These are phyloP conservation scores for Cordyceps militaris DNA, from an alignment of 2,329 filamentous ascomycete genomes.

Conservation along the genomic window DNA sequence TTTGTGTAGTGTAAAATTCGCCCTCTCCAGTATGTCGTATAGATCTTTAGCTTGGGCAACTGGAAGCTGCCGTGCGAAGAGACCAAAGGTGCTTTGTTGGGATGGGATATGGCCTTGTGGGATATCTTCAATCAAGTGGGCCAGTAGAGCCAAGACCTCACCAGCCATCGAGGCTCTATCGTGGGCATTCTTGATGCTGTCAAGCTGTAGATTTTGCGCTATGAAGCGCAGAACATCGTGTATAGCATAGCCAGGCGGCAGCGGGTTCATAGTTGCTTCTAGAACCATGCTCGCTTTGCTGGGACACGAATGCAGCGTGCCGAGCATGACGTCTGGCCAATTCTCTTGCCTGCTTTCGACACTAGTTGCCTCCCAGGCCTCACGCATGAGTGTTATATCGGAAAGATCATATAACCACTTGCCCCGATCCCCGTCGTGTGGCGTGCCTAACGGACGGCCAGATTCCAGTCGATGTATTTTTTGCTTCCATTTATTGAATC, in stretches of 20 bases:
- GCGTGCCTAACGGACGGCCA: too few relatives aligned
- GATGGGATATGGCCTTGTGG: slow-evolving; percentile 28
- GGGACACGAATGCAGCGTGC: slow-evolving; percentile 27
- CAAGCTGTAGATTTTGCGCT: slow-evolving; percentile 19
- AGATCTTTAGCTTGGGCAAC: slow-evolving; percentile 27
- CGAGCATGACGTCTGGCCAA: slow-evolving; percentile 31
- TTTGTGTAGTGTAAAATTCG: slow-evolving; percentile 27
- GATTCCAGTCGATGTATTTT: background rate
- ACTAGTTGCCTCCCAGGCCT: slow-evolving; percentile 27
- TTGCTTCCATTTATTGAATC: slow-evolving; percentile 1
- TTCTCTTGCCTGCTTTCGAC: slow-evolving; percentile 18
- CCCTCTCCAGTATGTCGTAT: slow-evolving; percentile 27
- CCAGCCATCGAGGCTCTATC: slow-evolving; percentile 23
- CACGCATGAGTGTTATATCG: slow-evolving; percentile 24
- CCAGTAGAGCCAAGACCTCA: slow-evolving; percentile 23
- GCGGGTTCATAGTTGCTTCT: slow-evolving; percentile 30
- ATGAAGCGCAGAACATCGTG: slow-evolving; percentile 30
- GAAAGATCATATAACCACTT: slow-evolving; percentile 26
- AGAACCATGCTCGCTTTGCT: slow-evolving; percentile 27
- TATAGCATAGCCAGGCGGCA: slow-evolving; percentile 31
- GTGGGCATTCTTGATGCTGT: slow-evolving; percentile 15
- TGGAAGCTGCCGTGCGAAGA: slow-evolving; percentile 24
- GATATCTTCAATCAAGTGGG: slow-evolving; percentile 24
- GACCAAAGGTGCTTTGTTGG: slow-evolving; percentile 31
- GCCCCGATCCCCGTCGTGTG: slow-evolving; percentile 21